Percentiles rank a stretch among this genome's conserved stretches.
phyloP scores from a whole-genome alignment of 2,329 filamentous ascomycete genomes.

The Talaromyces sp. region DNA sequence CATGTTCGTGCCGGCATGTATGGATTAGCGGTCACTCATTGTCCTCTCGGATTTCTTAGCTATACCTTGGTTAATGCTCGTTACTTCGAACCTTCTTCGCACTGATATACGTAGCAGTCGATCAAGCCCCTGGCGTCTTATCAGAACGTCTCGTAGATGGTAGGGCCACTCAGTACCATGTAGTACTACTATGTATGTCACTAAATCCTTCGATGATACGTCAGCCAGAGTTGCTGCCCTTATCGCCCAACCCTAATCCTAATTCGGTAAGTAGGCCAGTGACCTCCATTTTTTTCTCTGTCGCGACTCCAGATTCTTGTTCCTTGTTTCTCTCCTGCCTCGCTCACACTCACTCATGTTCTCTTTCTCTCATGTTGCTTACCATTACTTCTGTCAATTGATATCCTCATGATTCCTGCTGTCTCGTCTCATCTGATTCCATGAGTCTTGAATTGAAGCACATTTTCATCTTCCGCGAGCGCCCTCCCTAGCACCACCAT shows the following conservation, averaged over 20 bases:
- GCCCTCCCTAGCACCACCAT: slow-evolving; percentile 10
- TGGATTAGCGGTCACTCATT: no score
- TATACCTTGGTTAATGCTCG: neutral
- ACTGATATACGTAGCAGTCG: neutral
- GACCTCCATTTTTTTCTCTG: slow-evolving; percentile 2
- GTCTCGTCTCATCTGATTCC: neutral
- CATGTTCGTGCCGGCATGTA: neutral
- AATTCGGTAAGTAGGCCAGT: neutral
- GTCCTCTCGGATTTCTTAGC: no score
- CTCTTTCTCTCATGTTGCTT: neutral
- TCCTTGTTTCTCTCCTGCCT: neutral
- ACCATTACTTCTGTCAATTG: neutral
- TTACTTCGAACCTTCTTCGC: neutral
- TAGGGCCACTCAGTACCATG: no score
- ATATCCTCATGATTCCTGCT: neutral
- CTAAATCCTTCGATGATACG: neutral
- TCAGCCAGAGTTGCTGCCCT: slow-evolving; percentile 7
- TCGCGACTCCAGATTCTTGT: neutral
- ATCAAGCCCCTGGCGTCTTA: neutral
- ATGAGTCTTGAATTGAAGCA: slow-evolving; percentile 12
- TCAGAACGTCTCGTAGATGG: no score
- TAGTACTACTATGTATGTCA: neutral
- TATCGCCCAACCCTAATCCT: slow-evolving; percentile 7
- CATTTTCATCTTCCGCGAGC: slow-evolving; percentile 15
- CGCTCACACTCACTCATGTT: neutral